A percentile compares a stretch with the other conserved stretches of the same genome.
Evolutionary conservation across 768 basidiomycete species (phyloP).

Genomic region (Filobasidium floriforme): DNA sequence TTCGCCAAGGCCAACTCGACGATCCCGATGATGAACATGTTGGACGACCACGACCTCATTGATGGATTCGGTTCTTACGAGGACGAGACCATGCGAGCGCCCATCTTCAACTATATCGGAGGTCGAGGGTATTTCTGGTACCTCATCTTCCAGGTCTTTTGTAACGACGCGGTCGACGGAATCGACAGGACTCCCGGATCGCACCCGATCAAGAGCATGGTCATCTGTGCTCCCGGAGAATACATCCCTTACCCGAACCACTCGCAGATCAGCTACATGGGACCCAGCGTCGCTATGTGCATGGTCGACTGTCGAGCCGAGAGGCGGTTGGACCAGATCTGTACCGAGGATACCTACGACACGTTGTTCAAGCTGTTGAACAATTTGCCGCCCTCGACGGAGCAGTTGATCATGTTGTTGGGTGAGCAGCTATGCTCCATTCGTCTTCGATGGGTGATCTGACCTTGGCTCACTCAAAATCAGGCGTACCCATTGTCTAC

Average conservation of each 20-base stretch:
- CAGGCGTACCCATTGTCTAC: constrained; percentile 57
- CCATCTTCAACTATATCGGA: constrained; percentile 58
- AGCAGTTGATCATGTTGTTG: constrained; percentile 76
- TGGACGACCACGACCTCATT: constrained; percentile 47
- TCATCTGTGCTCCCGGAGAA: constrained; percentile 68
- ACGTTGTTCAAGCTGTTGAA: constrained; percentile 61
- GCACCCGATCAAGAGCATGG: constrained; percentile 62
- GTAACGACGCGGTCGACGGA: constrained; percentile 65
- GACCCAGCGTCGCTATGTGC: constrained; percentile 57
- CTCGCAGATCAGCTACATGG: constrained; percentile 70
- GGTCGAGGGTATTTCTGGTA: constrained; percentile 82
- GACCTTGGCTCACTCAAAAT: constrained; percentile 47
- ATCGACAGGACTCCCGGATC: constrained; percentile 55
- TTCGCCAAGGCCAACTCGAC: constrained; percentile 85
- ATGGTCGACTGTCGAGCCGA: constrained; percentile 61
- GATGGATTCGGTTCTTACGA: constrained; percentile 42
- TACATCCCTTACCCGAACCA: constrained; percentile 75
- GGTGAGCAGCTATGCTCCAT: constrained; percentile 48
- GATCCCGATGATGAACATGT: constrained; percentile 61
- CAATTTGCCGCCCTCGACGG: constrained; percentile 57
- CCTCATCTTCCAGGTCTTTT: constrained; percentile 87
- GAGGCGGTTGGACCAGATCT: constrained; percentile 71
- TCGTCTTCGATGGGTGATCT: constrained; percentile 23
- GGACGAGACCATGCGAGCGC: constrained; percentile 35
- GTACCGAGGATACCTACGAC: constrained; percentile 63